Evolutionary conservation across 148 eudicot genomes (phyloP), one percentile per base, ranked within the genome.

Genomic region (Polygonum maritimum): DNA sequence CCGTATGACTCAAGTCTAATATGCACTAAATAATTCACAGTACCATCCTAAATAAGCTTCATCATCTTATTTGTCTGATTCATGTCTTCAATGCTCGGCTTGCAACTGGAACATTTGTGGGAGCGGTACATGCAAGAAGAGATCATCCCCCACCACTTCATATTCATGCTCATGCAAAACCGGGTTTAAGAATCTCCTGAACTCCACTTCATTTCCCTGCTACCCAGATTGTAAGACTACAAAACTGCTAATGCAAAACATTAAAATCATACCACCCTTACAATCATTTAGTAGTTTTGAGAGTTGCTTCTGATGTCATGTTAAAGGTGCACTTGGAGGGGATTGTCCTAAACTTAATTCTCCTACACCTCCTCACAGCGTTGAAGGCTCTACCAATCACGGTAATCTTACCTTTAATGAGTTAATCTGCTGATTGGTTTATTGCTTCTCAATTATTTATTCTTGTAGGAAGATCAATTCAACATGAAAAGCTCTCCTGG

Each of bases 41-140:
- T 3, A 21, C 4, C 15, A 38, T 38, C 9, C 0, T 41, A 26
- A 26, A 26, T 4, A 12, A 40, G 22, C 55, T 65, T 14, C 48
- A 54, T 63, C 18, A 76, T n/a, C 40, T 1, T 75, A 18, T 76
- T 69, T 18, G 52, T 41, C 45, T 73, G 2, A 22, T 52, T 7
- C 48, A 7, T 74, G 57, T 60, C 16, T 26, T 26, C 31, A 6
- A 38, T 10, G 4, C 10, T 26, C 73, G 90, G 97, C 97, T 74
- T 92, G 97, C 62, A 62, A 49, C 57, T 90, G 95, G 97, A 81
- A 80, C 36, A 79, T 88, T 48, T 92, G 97, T 67, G 91, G 95
- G 10, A 88, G 90, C 71, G 97, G 97, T n/a, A 76, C 78, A 0
- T 90, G 97, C 86, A 87, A 85, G 76, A 87, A 85, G 76, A 86